phyloP scores from a whole-genome alignment of 169 alveolate genomes.

The Babesia caballi region DNA sequence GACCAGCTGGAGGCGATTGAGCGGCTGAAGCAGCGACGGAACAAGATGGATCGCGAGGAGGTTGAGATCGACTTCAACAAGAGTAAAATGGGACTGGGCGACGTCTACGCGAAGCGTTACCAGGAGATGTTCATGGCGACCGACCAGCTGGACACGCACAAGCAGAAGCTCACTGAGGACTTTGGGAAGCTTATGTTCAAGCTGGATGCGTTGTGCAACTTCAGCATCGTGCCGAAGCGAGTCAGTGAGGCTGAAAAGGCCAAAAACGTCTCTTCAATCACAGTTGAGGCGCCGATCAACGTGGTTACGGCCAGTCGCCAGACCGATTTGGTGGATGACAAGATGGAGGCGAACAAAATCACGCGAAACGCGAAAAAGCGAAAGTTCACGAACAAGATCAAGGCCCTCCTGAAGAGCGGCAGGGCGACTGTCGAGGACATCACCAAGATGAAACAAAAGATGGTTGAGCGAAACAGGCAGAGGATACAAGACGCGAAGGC shows the following conservation, averaged over 20 bases:
- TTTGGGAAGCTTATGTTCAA: slow-evolving; percentile 72
- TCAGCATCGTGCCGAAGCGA: slow-evolving; percentile 68
- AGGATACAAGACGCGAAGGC: slow-evolving; percentile 34
- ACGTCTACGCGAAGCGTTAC: slow-evolving; percentile 73
- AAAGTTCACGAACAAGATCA: slow-evolving; percentile 52
- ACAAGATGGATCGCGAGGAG: slow-evolving; percentile 56
- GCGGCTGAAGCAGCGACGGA: slow-evolving; percentile 7
- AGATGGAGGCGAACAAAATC: slow-evolving; percentile 7
- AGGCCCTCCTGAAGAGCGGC: slow-evolving; percentile 60
- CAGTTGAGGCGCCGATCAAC: slow-evolving; percentile 60
- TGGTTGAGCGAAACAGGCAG: slow-evolving; percentile 25
- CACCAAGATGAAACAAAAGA: slow-evolving; percentile 28
- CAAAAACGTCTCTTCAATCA: slow-evolving; percentile 27
- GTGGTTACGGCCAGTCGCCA: slow-evolving; percentile 38
- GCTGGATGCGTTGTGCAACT: slow-evolving; percentile 75
- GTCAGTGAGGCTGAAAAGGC: slow-evolving; percentile 37
- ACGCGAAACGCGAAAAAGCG: slow-evolving; percentile 53
- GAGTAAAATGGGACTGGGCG: slow-evolving; percentile 76
- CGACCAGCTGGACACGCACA: slow-evolving; percentile 64
- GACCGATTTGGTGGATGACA: slow-evolving; percentile 12
- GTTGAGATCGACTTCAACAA: slow-evolving; percentile 68
- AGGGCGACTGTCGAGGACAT: slow-evolving; percentile 44
- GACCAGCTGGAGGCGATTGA: slow-evolving; percentile 52
- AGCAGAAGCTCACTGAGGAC: slow-evolving; percentile 64
- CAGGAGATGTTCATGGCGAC: slow-evolving; percentile 66